A percentile compares a stretch with the other conserved stretches of the same genome.
phyloP scores from a whole-genome alignment of 2,329 filamentous ascomycete species.

The Cladophialophora bantiana region DNA sequence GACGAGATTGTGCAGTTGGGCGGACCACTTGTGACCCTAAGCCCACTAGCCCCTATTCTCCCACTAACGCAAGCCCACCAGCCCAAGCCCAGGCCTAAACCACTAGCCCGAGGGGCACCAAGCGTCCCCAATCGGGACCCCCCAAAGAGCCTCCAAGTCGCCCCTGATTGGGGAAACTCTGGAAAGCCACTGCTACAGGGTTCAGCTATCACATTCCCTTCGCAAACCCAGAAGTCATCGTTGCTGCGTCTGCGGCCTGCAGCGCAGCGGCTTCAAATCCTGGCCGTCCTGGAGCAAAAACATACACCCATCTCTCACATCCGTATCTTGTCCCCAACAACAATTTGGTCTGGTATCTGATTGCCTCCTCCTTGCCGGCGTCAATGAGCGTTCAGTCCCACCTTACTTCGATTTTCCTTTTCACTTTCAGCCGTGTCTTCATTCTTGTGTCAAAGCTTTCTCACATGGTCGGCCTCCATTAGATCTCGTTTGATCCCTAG shows the following conservation, averaged over 20 bases:
- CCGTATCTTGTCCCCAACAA: not conserved
- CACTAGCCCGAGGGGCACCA: constrained; percentile 3
- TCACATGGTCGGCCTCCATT: constrained; percentile 3
- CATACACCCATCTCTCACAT: not conserved
- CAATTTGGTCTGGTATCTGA: not conserved
- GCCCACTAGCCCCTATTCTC: not conserved
- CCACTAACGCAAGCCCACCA: constrained; percentile 12
- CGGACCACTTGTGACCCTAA: not conserved
- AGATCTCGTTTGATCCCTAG: not conserved
- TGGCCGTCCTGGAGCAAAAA: not conserved
- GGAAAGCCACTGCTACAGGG: constrained; percentile 10
- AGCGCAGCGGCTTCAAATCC: constrained; percentile 2
- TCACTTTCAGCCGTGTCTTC: constrained; percentile 15
- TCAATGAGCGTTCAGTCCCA: constrained; percentile 11
- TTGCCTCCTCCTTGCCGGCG: not conserved
- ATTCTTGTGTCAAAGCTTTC: not conserved
- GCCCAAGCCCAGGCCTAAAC: constrained; percentile 2
- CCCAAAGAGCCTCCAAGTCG: not conserved
- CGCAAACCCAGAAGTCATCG: constrained; percentile 2
- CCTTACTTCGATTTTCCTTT: constrained; percentile 16
- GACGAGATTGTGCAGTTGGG: constrained; percentile 17
- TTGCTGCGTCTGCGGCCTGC: constrained; percentile 4
- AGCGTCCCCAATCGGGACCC: not conserved
- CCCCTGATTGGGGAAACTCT: constrained; percentile 10
- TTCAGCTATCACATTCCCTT: constrained; percentile 13